A percentile compares a stretch with the other conserved stretches of the same genome.
phyloP scores from a whole-genome alignment of 2,329 filamentous ascomycete species.

The Ascochyta rabiei region DNA sequence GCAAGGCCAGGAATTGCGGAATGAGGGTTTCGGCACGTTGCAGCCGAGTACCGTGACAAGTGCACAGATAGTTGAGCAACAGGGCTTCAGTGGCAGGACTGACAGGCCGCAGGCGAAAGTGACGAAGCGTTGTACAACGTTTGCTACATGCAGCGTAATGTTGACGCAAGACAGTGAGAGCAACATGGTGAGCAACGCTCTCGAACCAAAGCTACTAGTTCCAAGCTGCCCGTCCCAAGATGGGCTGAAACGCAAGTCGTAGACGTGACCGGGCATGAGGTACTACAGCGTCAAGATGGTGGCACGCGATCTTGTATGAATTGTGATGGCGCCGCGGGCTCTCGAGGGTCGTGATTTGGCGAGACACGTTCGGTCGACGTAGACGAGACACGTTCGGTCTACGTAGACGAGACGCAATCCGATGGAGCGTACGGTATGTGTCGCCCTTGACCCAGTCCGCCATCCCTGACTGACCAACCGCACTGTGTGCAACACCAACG shows the following conservation, averaged over 20 bases:
- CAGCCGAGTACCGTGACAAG: conserved; percentile 3
- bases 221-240: neutral
- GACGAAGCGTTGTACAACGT: conserved; percentile 1
- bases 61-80: conserved; percentile 9
- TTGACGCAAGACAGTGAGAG: conserved; percentile 5
- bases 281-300: conserved; percentile 6
- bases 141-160: conserved; percentile 8
- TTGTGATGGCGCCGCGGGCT: conserved; percentile 1
- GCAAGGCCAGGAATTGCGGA: neutral
- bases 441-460: conserved; percentile 15
- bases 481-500: neutral
- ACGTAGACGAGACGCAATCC: conserved; percentile 17
- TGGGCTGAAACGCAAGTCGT: conserved; percentile 5
- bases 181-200: neutral
- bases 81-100: conserved; percentile 2
- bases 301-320: conserved; percentile 7
- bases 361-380: conserved; percentile 16
- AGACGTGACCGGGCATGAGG: conserved; percentile 7
- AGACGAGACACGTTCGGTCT: conserved; percentile 10
- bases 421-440: conserved; percentile 13
- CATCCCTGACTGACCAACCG: conserved; percentile 4
- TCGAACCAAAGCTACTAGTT: neutral
- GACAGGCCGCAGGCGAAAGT: neutral
- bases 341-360: conserved; percentile 14
- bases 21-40: conserved; percentile 12